phyloP scores from a whole-genome alignment of 208 protist species.

The Crithidia fasciculata region DNA sequence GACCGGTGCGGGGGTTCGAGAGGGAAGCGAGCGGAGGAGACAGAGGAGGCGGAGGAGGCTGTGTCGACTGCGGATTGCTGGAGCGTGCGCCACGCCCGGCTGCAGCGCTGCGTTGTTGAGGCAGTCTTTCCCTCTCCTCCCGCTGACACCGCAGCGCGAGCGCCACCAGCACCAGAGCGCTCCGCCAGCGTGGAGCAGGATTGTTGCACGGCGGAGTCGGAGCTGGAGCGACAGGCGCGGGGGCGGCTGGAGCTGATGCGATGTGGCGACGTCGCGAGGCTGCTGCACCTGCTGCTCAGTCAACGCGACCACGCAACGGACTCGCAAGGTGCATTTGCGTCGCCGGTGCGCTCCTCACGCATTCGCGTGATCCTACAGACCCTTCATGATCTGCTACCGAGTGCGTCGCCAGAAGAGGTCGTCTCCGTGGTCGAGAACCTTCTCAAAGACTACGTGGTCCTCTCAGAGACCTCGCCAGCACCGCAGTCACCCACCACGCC shows the following conservation, averaged over 20 bases:
- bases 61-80: neutral
- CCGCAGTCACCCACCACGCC: neutral
- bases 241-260: conserved; percentile 27
- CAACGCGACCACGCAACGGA: neutral
- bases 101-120: neutral
- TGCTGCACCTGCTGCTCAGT: conserved; percentile 17
- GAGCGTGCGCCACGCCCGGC: neutral
- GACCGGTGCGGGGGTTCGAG: neutral
- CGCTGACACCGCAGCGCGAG: neutral
- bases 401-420: conserved; percentile 20
- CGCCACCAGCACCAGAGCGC: neutral
- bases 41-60: too few relatives aligned
- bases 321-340: neutral
- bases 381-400: conserved; percentile 39
- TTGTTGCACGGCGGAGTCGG: neutral
- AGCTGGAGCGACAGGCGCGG: conserved; percentile 16
- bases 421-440: conserved; percentile 21
- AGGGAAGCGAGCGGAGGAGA: too few relatives aligned
- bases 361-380: conserved; percentile 20
- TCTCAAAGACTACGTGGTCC: conserved; percentile 19
- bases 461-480: neutral
- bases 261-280: conserved; percentile 24
- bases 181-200: neutral
- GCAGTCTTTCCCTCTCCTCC: neutral
- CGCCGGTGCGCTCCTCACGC: neutral